A percentile compares a stretch with the other conserved stretches of the same genome.
These are phyloP conservation scores for Calycina herbarum DNA, from an alignment of 2,329 filamentous ascomycete genomes.

Conservation along the genomic window DNA sequence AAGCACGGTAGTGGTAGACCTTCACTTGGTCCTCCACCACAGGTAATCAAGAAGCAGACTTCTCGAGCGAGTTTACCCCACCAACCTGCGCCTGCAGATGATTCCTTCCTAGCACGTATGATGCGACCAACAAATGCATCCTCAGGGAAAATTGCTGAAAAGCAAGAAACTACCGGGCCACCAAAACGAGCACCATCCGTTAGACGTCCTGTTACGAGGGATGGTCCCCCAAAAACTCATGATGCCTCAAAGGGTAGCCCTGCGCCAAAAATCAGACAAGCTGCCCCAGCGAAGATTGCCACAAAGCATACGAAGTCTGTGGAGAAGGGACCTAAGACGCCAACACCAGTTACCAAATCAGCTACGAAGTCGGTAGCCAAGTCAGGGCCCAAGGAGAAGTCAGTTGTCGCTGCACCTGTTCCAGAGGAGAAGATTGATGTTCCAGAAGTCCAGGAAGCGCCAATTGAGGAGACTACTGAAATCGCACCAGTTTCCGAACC, in stretches of 20 bases:
- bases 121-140: conserved; percentile 74
- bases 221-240: conserved; percentile 28
- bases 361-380: background rate
- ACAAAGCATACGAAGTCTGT: conserved; percentile 22
- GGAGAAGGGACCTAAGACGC: conserved; percentile 16
- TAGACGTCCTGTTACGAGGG: conserved; percentile 30
- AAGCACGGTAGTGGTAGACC: conserved; percentile 30
- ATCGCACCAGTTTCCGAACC: conserved; percentile 7
- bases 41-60: conserved; percentile 47
- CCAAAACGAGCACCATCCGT: conserved; percentile 33
- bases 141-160: conserved; percentile 66
- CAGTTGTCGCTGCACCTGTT: conserved; percentile 3
- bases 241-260: conserved; percentile 21
- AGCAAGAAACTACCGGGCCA: conserved; percentile 50
- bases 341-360: background rate
- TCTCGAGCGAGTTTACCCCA: conserved; percentile 52
- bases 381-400: conserved; percentile 19
- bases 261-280: conserved; percentile 20
- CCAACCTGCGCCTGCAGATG: conserved; percentile 59
- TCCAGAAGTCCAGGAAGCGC: background rate
- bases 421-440: background rate
- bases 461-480: conserved; percentile 11
- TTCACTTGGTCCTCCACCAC: conserved; percentile 56
- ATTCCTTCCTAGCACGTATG: conserved; percentile 77
- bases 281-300: conserved; percentile 16